Evolutionary conservation across 164 flowering plant species (phyloP).

Genomic region (Kingdonia uniflora): DNA sequence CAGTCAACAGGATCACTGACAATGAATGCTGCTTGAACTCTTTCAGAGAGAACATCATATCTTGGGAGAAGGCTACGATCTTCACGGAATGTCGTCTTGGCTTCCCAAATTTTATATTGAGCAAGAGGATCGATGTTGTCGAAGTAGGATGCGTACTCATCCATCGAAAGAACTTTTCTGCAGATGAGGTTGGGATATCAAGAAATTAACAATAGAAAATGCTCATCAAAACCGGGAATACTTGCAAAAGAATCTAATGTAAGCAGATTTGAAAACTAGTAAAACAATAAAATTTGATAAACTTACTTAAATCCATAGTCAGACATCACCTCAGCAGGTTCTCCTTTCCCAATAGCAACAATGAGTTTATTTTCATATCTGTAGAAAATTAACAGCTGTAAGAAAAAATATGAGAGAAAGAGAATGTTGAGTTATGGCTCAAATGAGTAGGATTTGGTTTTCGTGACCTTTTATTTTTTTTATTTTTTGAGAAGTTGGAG

Average conservation of each 20-base stretch:
- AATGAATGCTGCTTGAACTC: conserved; percentile 64
- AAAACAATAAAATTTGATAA: conserved; percentile 1
- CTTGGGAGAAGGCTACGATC: conserved; percentile 7
- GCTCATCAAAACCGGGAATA: not conserved
- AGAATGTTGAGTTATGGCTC: too few relatives aligned
- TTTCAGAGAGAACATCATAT: conserved; percentile 27
- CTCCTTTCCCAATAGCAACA: conserved; percentile 85
- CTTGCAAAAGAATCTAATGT: not conserved
- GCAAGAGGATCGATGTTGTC: conserved; percentile 74
- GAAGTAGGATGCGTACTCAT: conserved; percentile 71
- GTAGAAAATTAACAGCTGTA: not conserved
- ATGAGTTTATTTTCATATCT: conserved; percentile 63
- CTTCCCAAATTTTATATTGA: conserved; percentile 49
- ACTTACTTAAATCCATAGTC: conserved; percentile 82
- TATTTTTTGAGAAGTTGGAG: too few relatives aligned
- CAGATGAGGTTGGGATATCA: conserved; percentile 3
- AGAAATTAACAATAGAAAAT: not conserved
- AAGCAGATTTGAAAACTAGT: not conserved
- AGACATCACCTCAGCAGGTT: conserved; percentile 77
- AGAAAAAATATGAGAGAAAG: too few relatives aligned
- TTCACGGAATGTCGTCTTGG: conserved; percentile 12
- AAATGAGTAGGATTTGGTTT: too few relatives aligned
- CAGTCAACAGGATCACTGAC: conserved; percentile 92
- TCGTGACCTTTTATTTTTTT: too few relatives aligned
- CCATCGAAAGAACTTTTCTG: conserved; percentile 76